Base-by-base conservation (phyloP, 768 basidiomycete species). In the Mycena metata region DNA sequence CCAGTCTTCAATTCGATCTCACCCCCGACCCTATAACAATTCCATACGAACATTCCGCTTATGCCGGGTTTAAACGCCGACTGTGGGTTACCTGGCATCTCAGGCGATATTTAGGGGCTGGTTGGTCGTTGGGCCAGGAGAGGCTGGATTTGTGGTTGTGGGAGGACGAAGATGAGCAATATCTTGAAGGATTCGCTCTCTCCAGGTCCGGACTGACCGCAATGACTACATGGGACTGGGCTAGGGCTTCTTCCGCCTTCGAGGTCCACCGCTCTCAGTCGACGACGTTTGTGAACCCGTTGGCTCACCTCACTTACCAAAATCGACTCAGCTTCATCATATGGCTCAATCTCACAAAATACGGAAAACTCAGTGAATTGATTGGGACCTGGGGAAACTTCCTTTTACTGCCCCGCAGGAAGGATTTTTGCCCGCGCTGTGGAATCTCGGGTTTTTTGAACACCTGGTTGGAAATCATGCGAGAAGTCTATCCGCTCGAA, bases 91-190 rank as follows among this genome's bases (percentile, higher is more conserved):
- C 30, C 30, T 30, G 30, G 30, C 6, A 30, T 30, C 30, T 30
- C 30, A 30, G 6, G 30, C 30, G 30, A 30, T 30, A 3, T 30
- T 6, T 30, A 30, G n/a, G n/a, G 30, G 30, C 30, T 3, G 30
- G n/a, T n/a, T n/a, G n/a, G n/a, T n/a, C n/a, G n/a, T n/a, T n/a
- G n/a, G n/a, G n/a, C n/a, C n/a, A n/a, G n/a, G n/a, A n/a, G 10
- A n/a, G n/a, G n/a, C n/a, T n/a, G n/a, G n/a, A n/a, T n/a, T n/a
- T n/a, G 11, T 66, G 65, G 65, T 45, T 60, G 5, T 66, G 65
- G 65, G 58, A 60, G 36, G 58, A 66, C 5, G 58, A 12, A 13
- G 65, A 66, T 42, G 65, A 66, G 54, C 49, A 36, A 13, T 54
- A 35, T 42, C 52, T 66, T 24, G n/a, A 47, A 35, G 30, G 41